Conservation (phyloP, 2,329 filamentous ascomycete genomes). For the Thermoascus crustaceus region DNA sequence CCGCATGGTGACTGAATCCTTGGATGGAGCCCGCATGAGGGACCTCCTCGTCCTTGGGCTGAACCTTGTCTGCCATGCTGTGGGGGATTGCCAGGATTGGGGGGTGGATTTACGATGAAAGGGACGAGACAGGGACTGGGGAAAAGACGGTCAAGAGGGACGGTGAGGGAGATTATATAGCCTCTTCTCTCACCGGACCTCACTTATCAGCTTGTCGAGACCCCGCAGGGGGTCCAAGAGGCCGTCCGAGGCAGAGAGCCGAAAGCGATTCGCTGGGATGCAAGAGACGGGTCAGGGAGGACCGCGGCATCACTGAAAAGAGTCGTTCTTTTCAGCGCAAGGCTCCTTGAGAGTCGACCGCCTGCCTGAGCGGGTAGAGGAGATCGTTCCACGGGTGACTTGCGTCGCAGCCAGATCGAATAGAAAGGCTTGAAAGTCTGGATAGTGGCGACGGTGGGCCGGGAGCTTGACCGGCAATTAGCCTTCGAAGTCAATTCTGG, state of each 20-base stretch:
- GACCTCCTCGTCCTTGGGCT: slow-evolving; percentile 11
- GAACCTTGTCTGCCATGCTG: slow-evolving; percentile 4
- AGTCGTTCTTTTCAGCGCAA: too few species aligned
- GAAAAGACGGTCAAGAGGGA: not conserved
- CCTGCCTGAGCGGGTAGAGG: not conserved
- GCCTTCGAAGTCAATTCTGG: too few species aligned
- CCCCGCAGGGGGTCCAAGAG: too few species aligned
- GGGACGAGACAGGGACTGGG: not conserved
- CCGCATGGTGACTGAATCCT: slow-evolving; percentile 27
- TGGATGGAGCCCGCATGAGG: slow-evolving; percentile 13
- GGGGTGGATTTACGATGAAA: not conserved
- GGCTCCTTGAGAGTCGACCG: not conserved
- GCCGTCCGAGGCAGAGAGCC: too few species aligned
- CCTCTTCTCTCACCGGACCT: not conserved
- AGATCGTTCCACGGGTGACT: too few species aligned
- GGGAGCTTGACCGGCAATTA: not conserved
- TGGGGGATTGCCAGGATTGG: not conserved
- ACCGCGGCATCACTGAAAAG: too few species aligned
- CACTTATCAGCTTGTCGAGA: not conserved
- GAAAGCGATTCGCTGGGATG: too few species aligned
- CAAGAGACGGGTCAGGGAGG: too few species aligned
- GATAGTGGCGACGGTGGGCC: not conserved
- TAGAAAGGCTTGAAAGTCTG: not conserved
- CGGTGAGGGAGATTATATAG: not conserved
- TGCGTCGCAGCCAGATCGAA: not conserved